These are phyloP conservation scores for Dryas octopetala DNA, from an alignment of 306 rosid genomes.

Conservation along the genomic window DNA sequence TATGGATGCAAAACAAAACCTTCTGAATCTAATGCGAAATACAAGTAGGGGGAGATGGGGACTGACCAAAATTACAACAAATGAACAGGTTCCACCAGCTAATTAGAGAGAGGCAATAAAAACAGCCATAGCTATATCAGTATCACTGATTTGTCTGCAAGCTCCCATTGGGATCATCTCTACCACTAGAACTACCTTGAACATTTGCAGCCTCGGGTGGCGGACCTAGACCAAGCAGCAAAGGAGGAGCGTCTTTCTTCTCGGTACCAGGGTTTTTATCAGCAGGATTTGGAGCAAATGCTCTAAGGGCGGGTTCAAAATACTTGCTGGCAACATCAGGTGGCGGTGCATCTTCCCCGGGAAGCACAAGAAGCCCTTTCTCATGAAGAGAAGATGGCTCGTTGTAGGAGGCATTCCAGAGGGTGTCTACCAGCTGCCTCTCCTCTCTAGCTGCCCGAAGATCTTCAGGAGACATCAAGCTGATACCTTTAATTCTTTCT, in stretches of 20 bases:
- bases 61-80: neutral
- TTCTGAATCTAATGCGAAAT: neutral
- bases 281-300: conserved; percentile 47
- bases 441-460: conserved; percentile 77
- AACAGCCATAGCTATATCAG: neutral
- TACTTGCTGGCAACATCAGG: conserved; percentile 81
- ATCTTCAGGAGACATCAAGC: conserved; percentile 72
- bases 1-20: neutral
- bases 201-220: conserved; percentile 27
- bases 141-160: neutral
- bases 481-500: conserved; percentile 59
- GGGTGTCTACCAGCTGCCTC: conserved; percentile 74
- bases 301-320: conserved; percentile 81
- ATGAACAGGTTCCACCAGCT: neutral
- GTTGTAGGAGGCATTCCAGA: conserved; percentile 66
- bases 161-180: conserved; percentile 15
- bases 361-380: conserved; percentile 82
- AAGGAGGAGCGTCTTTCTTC: conserved; percentile 54
- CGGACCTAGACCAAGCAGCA: conserved; percentile 68
- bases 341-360: conserved; percentile 72
- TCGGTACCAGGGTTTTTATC: conserved; percentile 35
- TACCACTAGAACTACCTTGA: conserved; percentile 32
- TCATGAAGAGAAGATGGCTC: conserved; percentile 66
- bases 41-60: neutral
- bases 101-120: neutral